Conservation (phyloP, 768 basidiomycete genomes). For the Podaxis mareebaensis region DNA sequence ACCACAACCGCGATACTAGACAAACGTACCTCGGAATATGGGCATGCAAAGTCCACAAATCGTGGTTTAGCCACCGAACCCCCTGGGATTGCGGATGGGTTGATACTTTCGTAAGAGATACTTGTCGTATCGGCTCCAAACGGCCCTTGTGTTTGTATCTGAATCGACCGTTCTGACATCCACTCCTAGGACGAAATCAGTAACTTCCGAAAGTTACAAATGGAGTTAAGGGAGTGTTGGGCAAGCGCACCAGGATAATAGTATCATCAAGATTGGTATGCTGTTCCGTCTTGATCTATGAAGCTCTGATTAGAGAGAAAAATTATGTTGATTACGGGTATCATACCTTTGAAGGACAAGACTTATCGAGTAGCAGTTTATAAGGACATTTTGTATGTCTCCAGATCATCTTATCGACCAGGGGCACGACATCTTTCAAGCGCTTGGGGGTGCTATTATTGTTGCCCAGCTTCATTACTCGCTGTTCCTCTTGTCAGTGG, state of each 20-base stretch:
- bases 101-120: constrained; percentile 58
- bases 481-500: background rate
- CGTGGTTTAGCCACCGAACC: constrained; percentile 67
- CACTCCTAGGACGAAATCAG: constrained; percentile 52
- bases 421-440: constrained; percentile 51
- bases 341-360: constrained; percentile 79
- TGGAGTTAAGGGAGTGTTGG: too few species aligned
- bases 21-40: constrained; percentile 54
- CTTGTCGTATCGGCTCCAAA: constrained; percentile 31
- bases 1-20: background rate
- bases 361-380: constrained; percentile 55
- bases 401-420: constrained; percentile 64
- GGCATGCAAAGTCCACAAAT: constrained; percentile 79
- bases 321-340: background rate
- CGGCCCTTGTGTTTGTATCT: constrained; percentile 54
- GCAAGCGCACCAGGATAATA: constrained; percentile 57
- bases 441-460: constrained; percentile 72
- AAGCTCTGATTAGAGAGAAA: background rate
- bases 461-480: constrained; percentile 32
- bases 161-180: constrained; percentile 67
- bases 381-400: constrained; percentile 71
- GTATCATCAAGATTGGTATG: constrained; percentile 53
- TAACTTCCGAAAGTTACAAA: background rate
- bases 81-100: constrained; percentile 42
- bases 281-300: too few species aligned